Percentiles rank a stretch among this genome's conserved stretches.
phyloP scores from a whole-genome alignment of 306 rosid genomes.

The Acmispon strigosus region DNA sequence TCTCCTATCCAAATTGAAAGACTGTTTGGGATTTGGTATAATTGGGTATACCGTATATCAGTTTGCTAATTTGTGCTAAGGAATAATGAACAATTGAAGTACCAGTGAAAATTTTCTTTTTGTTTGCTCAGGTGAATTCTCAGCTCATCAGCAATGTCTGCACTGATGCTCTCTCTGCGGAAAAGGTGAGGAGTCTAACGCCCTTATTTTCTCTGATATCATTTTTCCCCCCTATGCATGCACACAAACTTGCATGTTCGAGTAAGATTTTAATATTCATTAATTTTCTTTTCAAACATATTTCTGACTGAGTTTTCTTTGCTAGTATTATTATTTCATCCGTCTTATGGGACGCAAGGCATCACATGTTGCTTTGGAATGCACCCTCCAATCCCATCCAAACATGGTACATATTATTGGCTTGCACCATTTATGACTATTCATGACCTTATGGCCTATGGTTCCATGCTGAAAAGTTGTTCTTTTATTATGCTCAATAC shows the following conservation, averaged over 20 bases:
- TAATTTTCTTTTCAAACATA: not conserved
- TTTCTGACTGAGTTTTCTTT: slow-evolving; percentile 13
- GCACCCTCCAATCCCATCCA: slow-evolving; percentile 98
- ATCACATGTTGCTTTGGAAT: slow-evolving; percentile 95
- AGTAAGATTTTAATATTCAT: not conserved
- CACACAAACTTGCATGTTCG: not conserved
- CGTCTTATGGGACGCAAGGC: slow-evolving; percentile 98
- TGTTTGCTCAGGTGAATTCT: slow-evolving; percentile 79
- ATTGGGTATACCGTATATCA: not conserved
- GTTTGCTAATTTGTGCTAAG: slow-evolving; percentile 2
- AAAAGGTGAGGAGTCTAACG: slow-evolving; percentile 54
- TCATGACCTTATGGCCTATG: not conserved
- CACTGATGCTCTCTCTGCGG: slow-evolving; percentile 96
- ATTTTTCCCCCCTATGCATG: not conserved
- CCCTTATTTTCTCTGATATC: not conserved
- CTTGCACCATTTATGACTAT: not conserved
- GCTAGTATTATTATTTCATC: slow-evolving; percentile 90
- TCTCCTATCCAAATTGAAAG: not conserved
- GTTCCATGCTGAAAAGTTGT: not conserved
- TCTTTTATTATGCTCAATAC: slow-evolving; percentile 14
- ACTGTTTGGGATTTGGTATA: not conserved
- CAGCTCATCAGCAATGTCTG: slow-evolving; percentile 98
- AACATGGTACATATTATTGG: slow-evolving; percentile 59
- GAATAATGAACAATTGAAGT: slow-evolving; percentile 11
- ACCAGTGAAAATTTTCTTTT: not conserved